A percentile compares a stretch with the other conserved stretches of the same genome.
These are phyloP conservation scores for Suhomyces prunicola DNA, from an alignment of 805 yeast species.

Conservation along the genomic window DNA sequence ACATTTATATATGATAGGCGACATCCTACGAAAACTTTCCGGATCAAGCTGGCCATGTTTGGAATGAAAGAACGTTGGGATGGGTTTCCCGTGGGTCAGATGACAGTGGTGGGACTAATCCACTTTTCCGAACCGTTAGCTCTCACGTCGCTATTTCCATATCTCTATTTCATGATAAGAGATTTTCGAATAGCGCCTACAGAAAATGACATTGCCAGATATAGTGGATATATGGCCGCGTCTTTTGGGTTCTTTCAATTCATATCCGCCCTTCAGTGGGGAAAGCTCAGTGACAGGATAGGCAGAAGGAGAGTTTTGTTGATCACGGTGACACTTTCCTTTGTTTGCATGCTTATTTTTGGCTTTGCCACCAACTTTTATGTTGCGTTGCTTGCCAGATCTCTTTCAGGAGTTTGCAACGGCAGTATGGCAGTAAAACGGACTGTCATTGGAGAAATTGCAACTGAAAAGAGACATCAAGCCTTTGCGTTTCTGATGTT, in stretches of 20 bases:
- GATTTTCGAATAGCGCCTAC: constrained; percentile 19
- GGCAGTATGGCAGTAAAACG: constrained; percentile 32
- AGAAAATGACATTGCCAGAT: constrained; percentile 19
- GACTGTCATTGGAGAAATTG: constrained; percentile 32
- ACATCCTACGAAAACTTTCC: neutral
- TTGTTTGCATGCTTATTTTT: constrained; percentile 22
- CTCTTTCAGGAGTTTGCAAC: constrained; percentile 26
- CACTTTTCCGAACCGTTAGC: constrained; percentile 12
- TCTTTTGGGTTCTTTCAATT: constrained; percentile 23
- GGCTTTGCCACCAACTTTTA: constrained; percentile 29
- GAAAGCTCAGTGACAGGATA: constrained; percentile 24
- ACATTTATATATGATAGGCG: neutral
- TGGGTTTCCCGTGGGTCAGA: constrained; percentile 21
- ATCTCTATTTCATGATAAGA: constrained; percentile 13
- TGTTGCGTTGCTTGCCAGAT: constrained; percentile 27
- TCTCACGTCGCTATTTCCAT: constrained; percentile 13
- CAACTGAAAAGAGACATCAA: constrained; percentile 21
- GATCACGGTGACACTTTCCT: constrained; percentile 21
- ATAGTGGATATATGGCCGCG: constrained; percentile 20
- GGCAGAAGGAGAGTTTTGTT: constrained; percentile 29
- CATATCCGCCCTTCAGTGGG: constrained; percentile 27
- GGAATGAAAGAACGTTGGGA: constrained; percentile 11
- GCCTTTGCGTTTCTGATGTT: constrained; percentile 28
- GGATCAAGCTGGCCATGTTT: neutral
- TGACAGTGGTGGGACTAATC: constrained; percentile 18